Evolutionary conservation across 495 filamentous ascomycete species (phyloP).

Genomic region (Tuber brumale): DNA sequence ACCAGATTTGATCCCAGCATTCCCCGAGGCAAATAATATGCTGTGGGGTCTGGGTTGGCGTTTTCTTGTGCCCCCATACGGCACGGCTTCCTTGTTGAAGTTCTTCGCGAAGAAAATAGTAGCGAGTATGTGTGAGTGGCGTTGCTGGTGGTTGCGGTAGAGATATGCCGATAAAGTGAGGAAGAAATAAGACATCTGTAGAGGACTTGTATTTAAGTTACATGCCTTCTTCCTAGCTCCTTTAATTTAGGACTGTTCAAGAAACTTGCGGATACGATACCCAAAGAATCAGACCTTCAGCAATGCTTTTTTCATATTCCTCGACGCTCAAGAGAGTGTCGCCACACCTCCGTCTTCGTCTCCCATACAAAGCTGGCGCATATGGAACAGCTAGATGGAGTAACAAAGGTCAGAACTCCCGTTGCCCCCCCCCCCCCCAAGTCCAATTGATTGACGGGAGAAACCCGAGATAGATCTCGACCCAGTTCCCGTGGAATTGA

Average conservation of each 20-base stretch:
- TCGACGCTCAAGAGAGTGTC: constrained; percentile 4
- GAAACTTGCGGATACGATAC: background rate
- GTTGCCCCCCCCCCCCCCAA: background rate
- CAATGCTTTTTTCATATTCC: background rate
- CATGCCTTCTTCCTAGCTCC: background rate
- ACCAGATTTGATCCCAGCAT: background rate
- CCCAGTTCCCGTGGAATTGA: constrained; percentile 46
- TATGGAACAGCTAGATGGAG: constrained; percentile 46
- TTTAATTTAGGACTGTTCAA: background rate
- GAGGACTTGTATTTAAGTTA: background rate
- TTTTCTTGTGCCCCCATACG: background rate
- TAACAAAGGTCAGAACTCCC: constrained; percentile 43
- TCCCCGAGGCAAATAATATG: background rate
- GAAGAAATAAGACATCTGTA: background rate
- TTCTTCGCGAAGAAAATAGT: background rate
- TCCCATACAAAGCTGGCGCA: constrained; percentile 44
- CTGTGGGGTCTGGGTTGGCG: background rate
- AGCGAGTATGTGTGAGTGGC: background rate
- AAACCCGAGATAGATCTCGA: constrained; percentile 44
- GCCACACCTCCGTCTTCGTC: constrained; percentile 40
- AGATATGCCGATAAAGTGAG: background rate
- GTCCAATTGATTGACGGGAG: background rate
- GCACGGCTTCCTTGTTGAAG: background rate
- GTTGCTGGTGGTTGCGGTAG: background rate
- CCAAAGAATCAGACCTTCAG: background rate